Conservation (phyloP, 768 basidiomycete genomes). For the Amanita rimosa region DNA sequence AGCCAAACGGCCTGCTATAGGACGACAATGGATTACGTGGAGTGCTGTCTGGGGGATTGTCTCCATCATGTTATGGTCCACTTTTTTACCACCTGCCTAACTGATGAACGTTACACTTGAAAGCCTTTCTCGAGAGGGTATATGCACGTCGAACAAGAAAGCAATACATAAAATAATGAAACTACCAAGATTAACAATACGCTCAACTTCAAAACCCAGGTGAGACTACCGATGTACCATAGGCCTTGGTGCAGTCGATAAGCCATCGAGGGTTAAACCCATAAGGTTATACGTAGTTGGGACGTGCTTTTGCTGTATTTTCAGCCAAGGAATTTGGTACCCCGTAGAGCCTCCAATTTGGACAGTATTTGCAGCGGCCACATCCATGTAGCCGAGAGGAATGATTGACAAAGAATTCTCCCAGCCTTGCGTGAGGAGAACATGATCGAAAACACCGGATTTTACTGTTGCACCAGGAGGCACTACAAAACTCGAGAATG, state of each 20-base stretch:
- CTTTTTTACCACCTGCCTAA: constrained; percentile 87
- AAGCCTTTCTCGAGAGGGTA: neutral
- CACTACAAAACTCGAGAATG: constrained; percentile 43
- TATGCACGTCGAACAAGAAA: neutral
- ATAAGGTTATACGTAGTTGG: constrained; percentile 36
- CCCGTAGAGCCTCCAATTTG: constrained; percentile 39
- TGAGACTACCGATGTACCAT: too few relatives aligned
- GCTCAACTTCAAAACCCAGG: too few relatives aligned
- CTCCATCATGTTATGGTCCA: constrained; percentile 67
- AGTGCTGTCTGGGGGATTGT: constrained; percentile 64
- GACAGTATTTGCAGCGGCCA: constrained; percentile 36
- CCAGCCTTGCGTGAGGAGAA: constrained; percentile 48
- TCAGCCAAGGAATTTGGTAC: constrained; percentile 57
- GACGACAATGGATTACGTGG: constrained; percentile 67
- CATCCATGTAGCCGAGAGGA: constrained; percentile 40
- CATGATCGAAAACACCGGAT: constrained; percentile 47
- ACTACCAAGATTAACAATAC: neutral
- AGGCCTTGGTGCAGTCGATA: neutral
- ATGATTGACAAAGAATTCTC: constrained; percentile 47
- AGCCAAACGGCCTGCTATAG: constrained; percentile 33
- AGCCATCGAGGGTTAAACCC: neutral
- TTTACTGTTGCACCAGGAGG: constrained; percentile 49
- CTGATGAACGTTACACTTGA: neutral
- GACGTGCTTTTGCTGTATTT: constrained; percentile 41
- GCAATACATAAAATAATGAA: neutral